Evolutionary conservation across 23 red algal genomes (phyloP).

Genomic region (Chondrus crispus): DNA sequence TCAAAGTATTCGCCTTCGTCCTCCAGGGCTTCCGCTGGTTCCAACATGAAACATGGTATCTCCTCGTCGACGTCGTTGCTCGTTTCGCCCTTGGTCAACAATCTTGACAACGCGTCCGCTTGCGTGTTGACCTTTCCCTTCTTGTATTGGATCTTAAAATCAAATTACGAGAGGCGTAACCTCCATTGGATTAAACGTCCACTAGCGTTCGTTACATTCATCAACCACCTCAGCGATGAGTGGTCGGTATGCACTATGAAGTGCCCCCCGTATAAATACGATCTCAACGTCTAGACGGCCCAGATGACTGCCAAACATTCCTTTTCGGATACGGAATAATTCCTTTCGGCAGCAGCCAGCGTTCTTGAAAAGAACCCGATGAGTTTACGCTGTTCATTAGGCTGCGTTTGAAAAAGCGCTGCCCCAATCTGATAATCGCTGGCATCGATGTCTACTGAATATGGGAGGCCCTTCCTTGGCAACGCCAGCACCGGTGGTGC

Average conservation of each 20-base stretch:
- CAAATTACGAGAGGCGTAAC: not conserved
- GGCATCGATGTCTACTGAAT: not conserved
- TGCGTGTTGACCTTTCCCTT: not conserved
- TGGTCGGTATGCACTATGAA: constrained; percentile 35
- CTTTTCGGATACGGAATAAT: not conserved
- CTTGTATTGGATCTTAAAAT: not conserved
- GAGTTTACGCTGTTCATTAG: not conserved
- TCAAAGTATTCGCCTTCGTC: not conserved
- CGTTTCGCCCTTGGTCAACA: not conserved
- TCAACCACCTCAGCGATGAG: not conserved
- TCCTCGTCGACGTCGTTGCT: not conserved
- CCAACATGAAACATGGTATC: not conserved
- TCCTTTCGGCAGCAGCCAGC: not conserved
- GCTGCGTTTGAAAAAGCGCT: not conserved
- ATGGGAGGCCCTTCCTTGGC: not conserved
- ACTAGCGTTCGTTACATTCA: not conserved
- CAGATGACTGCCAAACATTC: not conserved
- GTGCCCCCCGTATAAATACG: not conserved
- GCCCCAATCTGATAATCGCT: not conserved
- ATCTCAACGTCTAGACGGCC: not conserved
- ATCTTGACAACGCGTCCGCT: not conserved
- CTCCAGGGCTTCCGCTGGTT: not conserved
- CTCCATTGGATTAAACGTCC: not conserved
- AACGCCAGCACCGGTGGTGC: not conserved
- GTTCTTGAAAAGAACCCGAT: not conserved